Conservation (phyloP, 2,329 filamentous ascomycete species). For the Fusarium solani-melongenae region DNA sequence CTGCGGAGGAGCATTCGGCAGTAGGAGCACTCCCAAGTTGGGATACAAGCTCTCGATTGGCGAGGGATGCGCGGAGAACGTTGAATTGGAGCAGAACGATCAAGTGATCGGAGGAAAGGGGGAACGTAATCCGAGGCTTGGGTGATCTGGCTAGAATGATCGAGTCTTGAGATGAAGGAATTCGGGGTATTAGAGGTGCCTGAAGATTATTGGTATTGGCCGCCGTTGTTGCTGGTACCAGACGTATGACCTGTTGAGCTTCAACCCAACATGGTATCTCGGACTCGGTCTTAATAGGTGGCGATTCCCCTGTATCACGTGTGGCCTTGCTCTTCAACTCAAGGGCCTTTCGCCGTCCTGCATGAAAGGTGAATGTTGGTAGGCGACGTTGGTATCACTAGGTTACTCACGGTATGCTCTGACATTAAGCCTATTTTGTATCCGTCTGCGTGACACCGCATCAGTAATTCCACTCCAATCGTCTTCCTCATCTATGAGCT, state of each 20-base stretch:
- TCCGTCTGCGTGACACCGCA: neutral
- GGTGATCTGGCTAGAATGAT: no score
- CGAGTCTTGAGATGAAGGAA: neutral
- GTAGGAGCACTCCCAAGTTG: neutral
- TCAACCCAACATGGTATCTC: neutral
- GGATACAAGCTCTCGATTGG: neutral
- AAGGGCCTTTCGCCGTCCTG: neutral
- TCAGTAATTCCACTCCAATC: conserved; percentile 1
- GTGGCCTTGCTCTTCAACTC: no score
- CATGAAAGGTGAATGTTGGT: no score
- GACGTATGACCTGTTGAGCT: neutral
- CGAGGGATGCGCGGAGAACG: neutral
- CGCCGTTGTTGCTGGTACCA: neutral
- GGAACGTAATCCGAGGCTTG: neutral
- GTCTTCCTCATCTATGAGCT: neutral
- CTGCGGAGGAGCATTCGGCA: neutral
- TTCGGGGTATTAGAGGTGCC: neutral
- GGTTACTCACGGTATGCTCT: neutral
- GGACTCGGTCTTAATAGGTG: neutral
- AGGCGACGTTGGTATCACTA: no score
- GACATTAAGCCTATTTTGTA: neutral
- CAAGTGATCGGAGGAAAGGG: conserved; percentile 2
- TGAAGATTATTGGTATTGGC: neutral
- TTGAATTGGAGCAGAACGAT: conserved; percentile 5
- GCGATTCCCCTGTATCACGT: no score